Evolutionary conservation across 73 alveolate species (phyloP), one percentile per base, ranked within the genome.

Genomic region (Paramecium bursaria): DNA sequence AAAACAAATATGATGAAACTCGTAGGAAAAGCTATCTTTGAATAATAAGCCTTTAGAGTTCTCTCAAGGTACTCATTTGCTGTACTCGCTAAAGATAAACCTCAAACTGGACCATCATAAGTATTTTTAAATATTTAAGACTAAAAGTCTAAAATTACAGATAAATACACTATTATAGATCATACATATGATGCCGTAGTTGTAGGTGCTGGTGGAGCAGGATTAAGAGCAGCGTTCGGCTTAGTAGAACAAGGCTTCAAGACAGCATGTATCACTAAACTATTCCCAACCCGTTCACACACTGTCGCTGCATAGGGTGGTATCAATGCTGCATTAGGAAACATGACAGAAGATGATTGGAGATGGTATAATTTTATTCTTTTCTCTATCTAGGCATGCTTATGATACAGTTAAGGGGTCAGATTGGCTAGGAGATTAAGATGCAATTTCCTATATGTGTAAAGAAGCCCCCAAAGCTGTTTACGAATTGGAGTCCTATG

Each of bases 281-380:
- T 95, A 50, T 95, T 95, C 95, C 99, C 98, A 14, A 95, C 99
- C 7, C 86, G 98, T 21, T 95, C 99, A 6, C 99, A 95, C 91
- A 95, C 98, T 1, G 98, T 95, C 19, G 98, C 99, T 7, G 99
- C 99, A 0, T 92, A 95, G 50, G 98, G 98, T n/a, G 98, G 98
- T 44, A 91, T 95, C 79, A 95, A 95, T 74, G 98, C 98, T 17
- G 99, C 98, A 11, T 85, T 95, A 46, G 98, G 97, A 50, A 95
- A 95, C 82, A 95, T 95, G 99, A 90, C 92, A 14, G 97, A 95
- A 57, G 99, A 95, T 50, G 98, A 95, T 74, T 95, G 99, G 98
- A 91, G 97, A 49, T 95, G 99, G 98, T 57, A 29, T 13, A 0
- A 0, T 17, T n/a, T 2, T 13, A 26, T 39, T 21, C n/a, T n/a